Evolutionary conservation across 441 rosid species (phyloP).

Genomic region (Erodium moschatum): DNA sequence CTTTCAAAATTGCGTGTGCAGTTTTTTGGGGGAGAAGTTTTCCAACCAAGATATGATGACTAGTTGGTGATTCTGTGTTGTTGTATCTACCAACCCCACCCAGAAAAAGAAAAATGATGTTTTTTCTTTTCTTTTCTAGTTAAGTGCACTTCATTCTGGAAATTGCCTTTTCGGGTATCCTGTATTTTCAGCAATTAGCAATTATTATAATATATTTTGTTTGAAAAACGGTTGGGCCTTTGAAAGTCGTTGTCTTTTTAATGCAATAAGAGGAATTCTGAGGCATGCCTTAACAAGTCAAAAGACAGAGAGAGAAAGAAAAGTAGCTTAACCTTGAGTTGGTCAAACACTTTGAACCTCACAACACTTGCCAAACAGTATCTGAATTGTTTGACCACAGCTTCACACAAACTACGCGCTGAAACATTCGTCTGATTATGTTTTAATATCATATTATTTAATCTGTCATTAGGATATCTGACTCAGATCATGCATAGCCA

Average conservation of each 20-base stretch:
- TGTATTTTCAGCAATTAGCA: neutral
- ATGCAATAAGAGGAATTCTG: neutral
- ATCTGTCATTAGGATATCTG: neutral
- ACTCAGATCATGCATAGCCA: neutral
- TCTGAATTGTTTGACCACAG: neutral
- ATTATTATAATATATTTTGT: neutral
- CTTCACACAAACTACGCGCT: neutral
- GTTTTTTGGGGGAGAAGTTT: too few relatives aligned
- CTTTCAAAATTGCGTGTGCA: neutral
- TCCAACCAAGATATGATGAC: too few relatives aligned
- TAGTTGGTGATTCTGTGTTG: neutral
- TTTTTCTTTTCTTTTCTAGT: neutral
- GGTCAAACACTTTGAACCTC: neutral
- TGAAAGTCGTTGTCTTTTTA: neutral
- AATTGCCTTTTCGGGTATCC: neutral
- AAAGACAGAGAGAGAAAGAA: neutral
- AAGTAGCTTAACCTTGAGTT: neutral
- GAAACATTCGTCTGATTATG: neutral
- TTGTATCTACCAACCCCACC: neutral
- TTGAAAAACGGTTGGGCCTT: neutral
- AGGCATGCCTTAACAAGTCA: constrained; percentile 2
- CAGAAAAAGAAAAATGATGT: too few relatives aligned
- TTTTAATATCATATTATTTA: neutral
- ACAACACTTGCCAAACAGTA: neutral
- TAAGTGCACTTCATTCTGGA: neutral